These are phyloP conservation scores for Cladosporium sp. DNA, from an alignment of 2,329 filamentous ascomycete species.

Conservation along the genomic window DNA sequence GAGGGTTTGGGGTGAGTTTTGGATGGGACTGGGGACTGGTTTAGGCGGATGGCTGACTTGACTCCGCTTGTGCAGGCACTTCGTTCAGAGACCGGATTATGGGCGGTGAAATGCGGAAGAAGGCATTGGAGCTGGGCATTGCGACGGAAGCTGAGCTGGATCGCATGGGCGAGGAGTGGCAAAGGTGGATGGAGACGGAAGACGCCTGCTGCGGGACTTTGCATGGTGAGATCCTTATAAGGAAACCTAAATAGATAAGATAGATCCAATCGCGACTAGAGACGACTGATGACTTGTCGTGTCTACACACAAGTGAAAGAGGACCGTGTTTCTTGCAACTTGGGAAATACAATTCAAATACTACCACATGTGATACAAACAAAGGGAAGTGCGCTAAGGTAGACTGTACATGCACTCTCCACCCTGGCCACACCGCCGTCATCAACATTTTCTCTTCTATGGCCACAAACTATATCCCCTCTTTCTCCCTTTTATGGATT, in stretches of 20 bases:
- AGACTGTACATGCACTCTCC: conserved; percentile 13
- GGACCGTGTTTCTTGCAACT: not conserved
- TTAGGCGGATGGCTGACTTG: not conserved
- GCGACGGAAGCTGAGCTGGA: conserved; percentile 35
- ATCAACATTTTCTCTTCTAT: conserved; percentile 8
- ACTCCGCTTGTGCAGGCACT: not conserved
- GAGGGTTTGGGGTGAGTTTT: conserved; percentile 33
- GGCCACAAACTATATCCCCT: not conserved
- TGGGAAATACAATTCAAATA: conserved; percentile 8
- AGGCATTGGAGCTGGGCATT: conserved; percentile 32
- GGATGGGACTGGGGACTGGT: not conserved
- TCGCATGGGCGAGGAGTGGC: conserved; percentile 34
- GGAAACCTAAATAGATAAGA: conserved; percentile 10
- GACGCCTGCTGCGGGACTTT: conserved; percentile 38
- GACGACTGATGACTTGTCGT: too few species aligned
- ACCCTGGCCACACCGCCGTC: conserved; percentile 3
- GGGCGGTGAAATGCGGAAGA: conserved; percentile 26
- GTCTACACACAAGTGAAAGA: too few species aligned
- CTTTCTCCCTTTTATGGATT: not conserved
- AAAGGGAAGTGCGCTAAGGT: conserved; percentile 12
- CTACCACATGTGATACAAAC: conserved; percentile 14
- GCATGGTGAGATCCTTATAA: conserved; percentile 36
- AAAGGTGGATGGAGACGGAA: conserved; percentile 36
- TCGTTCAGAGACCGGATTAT: conserved; percentile 18
- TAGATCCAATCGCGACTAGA: too few species aligned